Evolutionary conservation across 371 early-diverging fungal genomes (phyloP).

Genomic region (Rhizomucor pusillus): DNA sequence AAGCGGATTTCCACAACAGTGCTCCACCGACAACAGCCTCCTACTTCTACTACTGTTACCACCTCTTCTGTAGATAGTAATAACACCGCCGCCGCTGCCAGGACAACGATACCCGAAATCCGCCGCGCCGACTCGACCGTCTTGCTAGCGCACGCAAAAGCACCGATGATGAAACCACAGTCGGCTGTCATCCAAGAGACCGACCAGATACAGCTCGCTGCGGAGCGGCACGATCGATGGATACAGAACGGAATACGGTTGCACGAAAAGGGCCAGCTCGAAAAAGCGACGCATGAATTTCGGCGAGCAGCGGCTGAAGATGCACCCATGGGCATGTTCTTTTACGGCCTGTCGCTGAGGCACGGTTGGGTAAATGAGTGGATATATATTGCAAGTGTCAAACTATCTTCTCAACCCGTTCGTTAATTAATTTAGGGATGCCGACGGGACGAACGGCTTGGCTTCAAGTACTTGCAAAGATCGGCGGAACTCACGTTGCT

Average conservation of each 20-base stretch:
- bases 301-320: conserved; percentile 72
- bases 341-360: conserved; percentile 84
- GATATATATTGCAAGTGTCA: not conserved
- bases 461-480: conserved; percentile 74
- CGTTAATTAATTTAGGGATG: conserved; percentile 55
- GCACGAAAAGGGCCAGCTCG: conserved; percentile 63
- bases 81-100: not conserved
- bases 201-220: not conserved
- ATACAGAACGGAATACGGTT: conserved; percentile 21
- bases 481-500: conserved; percentile 58
- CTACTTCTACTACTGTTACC: not conserved
- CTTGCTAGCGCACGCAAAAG: not conserved
- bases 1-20: conserved; percentile 3
- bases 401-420: not conserved
- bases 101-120: conserved; percentile 1
- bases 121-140: conserved; percentile 8
- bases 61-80: not conserved
- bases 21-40: not conserved
- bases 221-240: not conserved
- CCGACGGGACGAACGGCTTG: conserved; percentile 56
- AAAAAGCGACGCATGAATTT: conserved; percentile 81
- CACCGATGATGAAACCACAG: conserved; percentile 1
- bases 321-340: conserved; percentile 78
- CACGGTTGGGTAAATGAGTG: conserved; percentile 79
- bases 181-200: conserved; percentile 7